These are phyloP conservation scores for Adansonia gregorii DNA, from an alignment of 441 rosid genomes.

Conservation along the genomic window DNA sequence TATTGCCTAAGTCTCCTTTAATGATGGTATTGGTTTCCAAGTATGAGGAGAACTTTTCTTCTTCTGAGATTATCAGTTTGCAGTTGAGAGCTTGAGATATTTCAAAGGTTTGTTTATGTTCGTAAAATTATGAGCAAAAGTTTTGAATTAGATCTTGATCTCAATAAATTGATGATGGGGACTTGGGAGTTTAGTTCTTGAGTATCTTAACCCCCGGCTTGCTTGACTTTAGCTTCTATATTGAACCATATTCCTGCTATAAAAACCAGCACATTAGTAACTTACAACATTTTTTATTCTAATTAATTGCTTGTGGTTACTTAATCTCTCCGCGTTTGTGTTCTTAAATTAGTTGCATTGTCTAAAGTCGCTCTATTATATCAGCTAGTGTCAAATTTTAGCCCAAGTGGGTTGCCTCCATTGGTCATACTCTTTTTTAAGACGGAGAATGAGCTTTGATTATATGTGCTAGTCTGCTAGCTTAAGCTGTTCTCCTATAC, in stretches of 20 bases:
- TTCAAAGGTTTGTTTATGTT: neutral
- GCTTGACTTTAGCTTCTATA: neutral
- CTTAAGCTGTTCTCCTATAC: neutral
- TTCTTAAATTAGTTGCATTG: neutral
- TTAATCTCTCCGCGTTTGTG: neutral
- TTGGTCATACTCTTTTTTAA: neutral
- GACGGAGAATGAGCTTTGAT: neutral
- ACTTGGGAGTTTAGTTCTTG: conserved; percentile 5
- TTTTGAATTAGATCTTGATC: neutral
- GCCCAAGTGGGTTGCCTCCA: neutral
- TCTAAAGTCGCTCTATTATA: neutral
- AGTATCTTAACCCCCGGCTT: neutral
- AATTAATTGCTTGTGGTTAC: neutral
- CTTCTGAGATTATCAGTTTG: neutral
- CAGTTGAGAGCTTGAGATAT: neutral
- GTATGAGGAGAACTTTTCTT: neutral
- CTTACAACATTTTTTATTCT: neutral
- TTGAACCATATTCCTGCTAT: neutral
- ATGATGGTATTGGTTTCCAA: neutral
- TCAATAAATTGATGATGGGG: neutral
- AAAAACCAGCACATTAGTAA: neutral
- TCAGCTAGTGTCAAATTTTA: neutral
- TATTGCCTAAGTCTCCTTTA: neutral
- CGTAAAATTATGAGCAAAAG: neutral
- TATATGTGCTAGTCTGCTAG: neutral